Percentiles rank a stretch among this genome's conserved stretches.
These are phyloP conservation scores for Selaginella tamariscina DNA, from an alignment of 75 land plant species.

Conservation along the genomic window DNA sequence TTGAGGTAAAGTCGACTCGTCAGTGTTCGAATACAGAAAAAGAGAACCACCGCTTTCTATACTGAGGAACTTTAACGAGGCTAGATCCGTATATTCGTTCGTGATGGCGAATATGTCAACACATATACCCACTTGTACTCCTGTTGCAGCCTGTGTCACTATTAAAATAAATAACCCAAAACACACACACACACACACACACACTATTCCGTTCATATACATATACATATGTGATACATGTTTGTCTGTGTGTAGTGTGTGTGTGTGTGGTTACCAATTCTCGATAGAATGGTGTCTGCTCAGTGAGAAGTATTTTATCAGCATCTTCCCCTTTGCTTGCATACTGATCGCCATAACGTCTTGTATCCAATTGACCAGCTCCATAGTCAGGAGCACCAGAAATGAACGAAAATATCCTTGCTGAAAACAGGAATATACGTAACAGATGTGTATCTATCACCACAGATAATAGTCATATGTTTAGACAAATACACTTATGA, in stretches of 20 bases:
- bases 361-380: slow-evolving; percentile 92
- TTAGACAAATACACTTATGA: too few species aligned
- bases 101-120: slow-evolving; percentile 97
- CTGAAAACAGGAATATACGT: too few species aligned
- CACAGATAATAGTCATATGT: too few species aligned
- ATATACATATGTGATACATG: too few species aligned
- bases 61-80: slow-evolving; percentile 92
- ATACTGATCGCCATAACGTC: slow-evolving; percentile 98
- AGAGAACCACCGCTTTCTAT: slow-evolving; percentile 97
- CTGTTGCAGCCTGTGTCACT: slow-evolving; percentile 60
- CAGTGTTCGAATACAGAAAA: slow-evolving; percentile 78
- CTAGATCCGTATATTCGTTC: slow-evolving; percentile 94
- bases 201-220: too few species aligned
- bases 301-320: slow-evolving; percentile 89
- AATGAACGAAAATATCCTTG: slow-evolving; percentile 88
- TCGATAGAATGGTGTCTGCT: slow-evolving; percentile 93
- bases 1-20: slow-evolving; percentile 98
- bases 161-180: neutral
- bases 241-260: neutral
- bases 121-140: slow-evolving; percentile 98
- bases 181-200: too few species aligned
- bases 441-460: too few species aligned
- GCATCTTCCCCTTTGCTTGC: slow-evolving; percentile 98
- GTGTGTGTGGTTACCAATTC: slow-evolving; percentile 49
- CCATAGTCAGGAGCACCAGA: slow-evolving; percentile 99